These are phyloP conservation scores for Coniochaeta sp. DNA, from an alignment of 2,329 filamentous ascomycete genomes.

Conservation along the genomic window DNA sequence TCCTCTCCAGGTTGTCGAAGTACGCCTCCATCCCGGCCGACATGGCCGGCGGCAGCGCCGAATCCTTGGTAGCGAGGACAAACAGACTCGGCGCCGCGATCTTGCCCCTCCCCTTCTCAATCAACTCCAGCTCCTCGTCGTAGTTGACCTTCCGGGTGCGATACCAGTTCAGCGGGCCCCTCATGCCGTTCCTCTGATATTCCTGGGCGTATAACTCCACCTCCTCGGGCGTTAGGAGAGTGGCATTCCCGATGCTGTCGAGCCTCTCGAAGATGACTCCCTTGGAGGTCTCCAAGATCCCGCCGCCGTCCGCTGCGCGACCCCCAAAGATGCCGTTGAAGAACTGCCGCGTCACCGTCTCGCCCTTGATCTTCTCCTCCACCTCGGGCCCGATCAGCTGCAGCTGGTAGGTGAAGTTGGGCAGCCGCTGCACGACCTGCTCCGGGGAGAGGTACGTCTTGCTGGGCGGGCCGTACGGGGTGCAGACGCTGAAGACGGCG, in stretches of 20 bases:
- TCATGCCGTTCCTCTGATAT: constrained; percentile 65
- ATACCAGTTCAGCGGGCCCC: constrained; percentile 86
- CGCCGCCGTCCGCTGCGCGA: constrained; percentile 43
- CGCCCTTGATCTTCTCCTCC: constrained; percentile 43
- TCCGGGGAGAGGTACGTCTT: constrained; percentile 48
- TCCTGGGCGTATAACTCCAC: constrained; percentile 69
- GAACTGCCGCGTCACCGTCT: constrained; percentile 60
- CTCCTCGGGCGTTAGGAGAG: constrained; percentile 60
- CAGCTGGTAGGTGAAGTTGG: constrained; percentile 77
- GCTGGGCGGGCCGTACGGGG: constrained; percentile 57
- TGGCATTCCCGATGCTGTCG: constrained; percentile 44
- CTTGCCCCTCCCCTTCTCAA: constrained; percentile 48
- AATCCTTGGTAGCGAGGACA: constrained; percentile 64
- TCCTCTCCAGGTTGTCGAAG: constrained; percentile 57
- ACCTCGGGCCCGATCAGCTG: constrained; percentile 66
- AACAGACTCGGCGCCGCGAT: constrained; percentile 64
- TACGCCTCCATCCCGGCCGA: constrained; percentile 61
- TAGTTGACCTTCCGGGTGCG: constrained; percentile 65
- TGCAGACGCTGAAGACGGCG: constrained; percentile 74
- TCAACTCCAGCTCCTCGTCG: constrained; percentile 62
- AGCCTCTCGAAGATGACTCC: constrained; percentile 62
- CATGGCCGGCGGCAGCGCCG: constrained; percentile 65
- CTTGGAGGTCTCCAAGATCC: constrained; percentile 48
- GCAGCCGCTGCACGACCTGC: constrained; percentile 48
- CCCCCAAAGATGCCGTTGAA: constrained; percentile 67